Percentiles rank a stretch among this genome's conserved stretches.
These are phyloP conservation scores for Marasmius fiardii DNA, from an alignment of 1,284 basidiomycete species.

Conservation along the genomic window DNA sequence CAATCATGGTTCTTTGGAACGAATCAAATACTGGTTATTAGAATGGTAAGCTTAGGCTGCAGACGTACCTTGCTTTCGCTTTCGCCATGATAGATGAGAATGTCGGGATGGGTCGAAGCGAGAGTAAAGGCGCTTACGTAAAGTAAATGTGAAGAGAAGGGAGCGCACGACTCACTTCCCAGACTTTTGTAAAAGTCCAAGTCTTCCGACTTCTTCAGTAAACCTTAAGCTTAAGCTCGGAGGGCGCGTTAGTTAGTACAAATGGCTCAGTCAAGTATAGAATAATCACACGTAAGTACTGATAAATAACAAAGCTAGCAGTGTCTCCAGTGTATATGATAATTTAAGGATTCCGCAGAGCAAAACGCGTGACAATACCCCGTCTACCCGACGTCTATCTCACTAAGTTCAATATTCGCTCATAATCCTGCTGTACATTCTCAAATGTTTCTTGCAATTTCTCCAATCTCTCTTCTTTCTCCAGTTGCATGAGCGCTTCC, in stretches of 20 bases:
- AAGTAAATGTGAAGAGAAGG: background rate
- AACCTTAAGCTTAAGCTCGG: too few relatives aligned
- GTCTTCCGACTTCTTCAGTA: too few relatives aligned
- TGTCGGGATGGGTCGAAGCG: background rate
- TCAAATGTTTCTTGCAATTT: slow-evolving; percentile 95
- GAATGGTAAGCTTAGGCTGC: background rate
- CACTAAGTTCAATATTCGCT: slow-evolving; percentile 68
- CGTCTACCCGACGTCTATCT: background rate
- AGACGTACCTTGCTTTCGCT: slow-evolving; percentile 31
- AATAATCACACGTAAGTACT: too few relatives aligned
- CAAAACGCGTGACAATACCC: too few relatives aligned
- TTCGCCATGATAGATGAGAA: slow-evolving; percentile 19
- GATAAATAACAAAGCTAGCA: too few relatives aligned
- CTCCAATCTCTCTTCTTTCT: slow-evolving; percentile 80
- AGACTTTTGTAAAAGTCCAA: too few relatives aligned
- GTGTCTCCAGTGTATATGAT: too few relatives aligned
- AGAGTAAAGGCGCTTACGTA: background rate
- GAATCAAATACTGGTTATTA: background rate
- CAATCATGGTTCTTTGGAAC: slow-evolving; percentile 67
- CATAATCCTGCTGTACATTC: slow-evolving; percentile 84
- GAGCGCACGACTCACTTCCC: too few relatives aligned
- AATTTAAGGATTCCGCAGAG: too few relatives aligned
- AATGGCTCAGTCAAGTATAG: too few relatives aligned
- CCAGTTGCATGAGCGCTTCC: slow-evolving; percentile 86
- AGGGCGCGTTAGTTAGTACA: too few relatives aligned